Conservation (phyloP, 192 early-diverging fungal species). For the Coemansia sp. region DNA sequence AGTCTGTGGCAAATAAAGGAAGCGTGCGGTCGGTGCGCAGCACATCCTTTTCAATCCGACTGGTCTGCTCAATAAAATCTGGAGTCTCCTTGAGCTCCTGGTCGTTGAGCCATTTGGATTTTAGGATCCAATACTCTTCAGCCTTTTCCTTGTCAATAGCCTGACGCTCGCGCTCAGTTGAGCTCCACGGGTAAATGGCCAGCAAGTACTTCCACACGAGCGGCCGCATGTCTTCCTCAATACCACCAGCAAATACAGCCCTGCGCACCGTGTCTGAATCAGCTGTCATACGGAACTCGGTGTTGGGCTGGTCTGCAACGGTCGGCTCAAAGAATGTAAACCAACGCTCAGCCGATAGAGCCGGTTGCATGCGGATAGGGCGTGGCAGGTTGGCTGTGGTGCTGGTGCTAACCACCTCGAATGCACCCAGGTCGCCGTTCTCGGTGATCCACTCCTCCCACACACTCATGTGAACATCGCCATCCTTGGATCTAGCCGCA, state of each 20-base stretch:
- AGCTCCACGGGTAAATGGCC: conserved; percentile 80
- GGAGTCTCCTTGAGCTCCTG: conserved; percentile 56
- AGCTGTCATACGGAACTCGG: conserved; percentile 49
- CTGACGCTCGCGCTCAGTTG: conserved; percentile 70
- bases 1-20: conserved; percentile 76
- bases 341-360: conserved; percentile 70
- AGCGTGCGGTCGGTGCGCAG: conserved; percentile 90
- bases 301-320: conserved; percentile 10
- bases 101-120: conserved; percentile 66
- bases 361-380: conserved; percentile 46
- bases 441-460: conserved; percentile 56
- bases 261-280: conserved; percentile 57
- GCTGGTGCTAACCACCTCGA: conserved; percentile 48
- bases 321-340: conserved; percentile 64
- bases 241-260: conserved; percentile 72
- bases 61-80: conserved; percentile 72
- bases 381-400: conserved; percentile 35
- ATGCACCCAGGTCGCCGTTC: conserved; percentile 41
- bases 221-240: conserved; percentile 75
- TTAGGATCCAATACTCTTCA: conserved; percentile 65
- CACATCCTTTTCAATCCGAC: conserved; percentile 92
- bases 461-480: conserved; percentile 28
- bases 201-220: conserved; percentile 91
- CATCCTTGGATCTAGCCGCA: background rate
- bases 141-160: conserved; percentile 58